Conservation (phyloP, 2,329 filamentous ascomycete genomes). For the Colletotrichum cordylinicola region DNA sequence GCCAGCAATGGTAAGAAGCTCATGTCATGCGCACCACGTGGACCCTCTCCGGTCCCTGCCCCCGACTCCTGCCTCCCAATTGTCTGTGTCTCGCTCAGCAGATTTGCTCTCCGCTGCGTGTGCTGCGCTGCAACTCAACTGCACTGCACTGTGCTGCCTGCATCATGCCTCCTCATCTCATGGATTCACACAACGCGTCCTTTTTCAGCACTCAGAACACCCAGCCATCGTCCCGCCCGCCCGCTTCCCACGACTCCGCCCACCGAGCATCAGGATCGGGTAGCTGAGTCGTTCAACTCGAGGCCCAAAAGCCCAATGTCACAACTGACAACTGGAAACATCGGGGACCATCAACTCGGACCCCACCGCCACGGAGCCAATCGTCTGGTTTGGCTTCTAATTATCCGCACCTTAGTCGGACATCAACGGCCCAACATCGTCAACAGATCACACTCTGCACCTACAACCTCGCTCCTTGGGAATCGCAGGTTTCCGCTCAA, state of each 20-base stretch:
- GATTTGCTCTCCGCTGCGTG: not conserved
- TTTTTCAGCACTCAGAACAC: not conserved
- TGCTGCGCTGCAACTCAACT: not conserved
- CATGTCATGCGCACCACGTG: constrained; percentile 23
- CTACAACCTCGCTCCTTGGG: not conserved
- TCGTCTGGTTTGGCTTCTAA: not conserved
- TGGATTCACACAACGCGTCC: not conserved
- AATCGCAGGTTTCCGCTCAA: not conserved
- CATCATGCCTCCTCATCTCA: not conserved
- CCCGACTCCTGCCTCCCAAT: not conserved
- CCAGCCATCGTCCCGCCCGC: constrained; percentile 5
- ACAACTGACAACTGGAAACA: not conserved
- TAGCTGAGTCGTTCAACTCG: constrained; percentile 12
- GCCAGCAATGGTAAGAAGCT: not conserved
- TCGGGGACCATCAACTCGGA: not conserved
- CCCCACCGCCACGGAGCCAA: not conserved
- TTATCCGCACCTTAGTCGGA: constrained; percentile 7
- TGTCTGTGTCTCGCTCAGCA: not conserved
- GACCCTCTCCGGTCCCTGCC: constrained; percentile 20
- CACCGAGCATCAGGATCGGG: constrained; percentile 13
- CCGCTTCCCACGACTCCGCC: constrained; percentile 14
- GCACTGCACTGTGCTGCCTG: not conserved
- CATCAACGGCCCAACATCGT: constrained; percentile 11
- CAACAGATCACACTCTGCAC: not conserved
- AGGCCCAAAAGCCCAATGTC: not conserved